Conservation (phyloP, 1,139 yeast genomes). For the Suhomyces panamericanus region DNA sequence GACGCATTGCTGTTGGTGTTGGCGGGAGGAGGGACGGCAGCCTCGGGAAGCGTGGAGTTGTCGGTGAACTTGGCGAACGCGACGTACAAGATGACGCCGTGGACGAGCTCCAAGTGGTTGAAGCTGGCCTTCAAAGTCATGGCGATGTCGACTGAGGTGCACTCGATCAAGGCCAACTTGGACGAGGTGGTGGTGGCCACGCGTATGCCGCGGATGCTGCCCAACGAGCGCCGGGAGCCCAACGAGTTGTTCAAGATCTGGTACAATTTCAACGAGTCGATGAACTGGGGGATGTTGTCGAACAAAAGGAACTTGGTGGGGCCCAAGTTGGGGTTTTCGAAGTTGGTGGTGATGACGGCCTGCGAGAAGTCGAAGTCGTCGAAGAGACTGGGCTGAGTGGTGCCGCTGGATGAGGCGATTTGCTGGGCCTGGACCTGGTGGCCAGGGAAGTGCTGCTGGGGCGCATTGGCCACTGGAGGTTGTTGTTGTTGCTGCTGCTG, state of each 20-base stretch:
- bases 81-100: constrained; percentile 65
- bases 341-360: constrained; percentile 53
- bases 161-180: constrained; percentile 69
- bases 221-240: constrained; percentile 26
- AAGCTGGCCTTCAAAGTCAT: constrained; percentile 73
- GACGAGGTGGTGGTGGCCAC: constrained; percentile 46
- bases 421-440: constrained; percentile 1
- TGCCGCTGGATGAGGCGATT: constrained; percentile 6
- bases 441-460: not conserved
- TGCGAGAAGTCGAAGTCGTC: constrained; percentile 58
- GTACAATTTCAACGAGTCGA: constrained; percentile 39
- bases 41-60: not conserved
- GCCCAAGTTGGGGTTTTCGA: constrained; percentile 66
- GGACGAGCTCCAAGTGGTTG: constrained; percentile 78
- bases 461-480: constrained; percentile 14
- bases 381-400: constrained; percentile 37
- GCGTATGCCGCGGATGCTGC: constrained; percentile 48
- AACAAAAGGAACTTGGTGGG: constrained; percentile 78
- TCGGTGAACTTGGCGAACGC: constrained; percentile 65
- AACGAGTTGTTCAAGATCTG: constrained; percentile 34
- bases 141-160: constrained; percentile 69
- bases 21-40: constrained; percentile 1
- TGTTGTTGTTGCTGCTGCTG: constrained; percentile 21
- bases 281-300: constrained; percentile 66
- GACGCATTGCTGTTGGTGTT: constrained; percentile 6